Base-by-base conservation (phyloP, 2,329 filamentous ascomycete species). In the Aspergillus aculeatinus region DNA sequence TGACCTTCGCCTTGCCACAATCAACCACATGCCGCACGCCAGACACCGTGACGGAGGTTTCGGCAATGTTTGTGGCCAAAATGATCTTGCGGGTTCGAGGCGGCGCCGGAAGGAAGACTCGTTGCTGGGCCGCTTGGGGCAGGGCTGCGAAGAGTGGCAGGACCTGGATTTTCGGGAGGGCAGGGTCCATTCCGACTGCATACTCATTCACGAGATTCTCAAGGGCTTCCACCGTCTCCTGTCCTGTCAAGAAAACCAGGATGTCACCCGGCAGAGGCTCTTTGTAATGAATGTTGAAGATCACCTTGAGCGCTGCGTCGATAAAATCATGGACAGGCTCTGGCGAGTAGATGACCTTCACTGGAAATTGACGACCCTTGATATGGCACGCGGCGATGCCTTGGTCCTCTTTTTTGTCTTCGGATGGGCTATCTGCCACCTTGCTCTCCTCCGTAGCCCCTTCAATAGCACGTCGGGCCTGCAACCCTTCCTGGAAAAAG, bases 61-160 rank as follows among this genome's bases (percentile, higher is more conserved):
- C 95, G n/a, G 95, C 95, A 68, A 99, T 98, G 70, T 99, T 99
- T 14, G 95, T 99, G 0, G 93, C 89, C 0, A 99, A 80, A 0
- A 99, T 92, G 12, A 98, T 84, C 72, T 98, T 98, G 48, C 95
- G 85, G 0, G 91, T 96, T 2, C 87, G 85, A 58, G 86, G 86
- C 0, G 86, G 85, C 23, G 90, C 84, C 1, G 90, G 89, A 57
- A 88, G 82, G 73, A 99, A 98, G 10, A 96, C 92, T 23, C 87
- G 85, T 65, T 96, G 90, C 68, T 99, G 95, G 0, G 90, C 89
- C 56, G 89, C 85, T 66, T 95, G 92, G 1, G 94, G 90, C 5
- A 99, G 83, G 39, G 96, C 92, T 1, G 95, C 95, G 70, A 96
- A 98, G 0, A 99, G 82, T 0, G 94, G 92, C 29, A 95, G 84